Base-by-base conservation (phyloP, 2,329 filamentous ascomycete species). In the Camptophora hylomeconis region DNA sequence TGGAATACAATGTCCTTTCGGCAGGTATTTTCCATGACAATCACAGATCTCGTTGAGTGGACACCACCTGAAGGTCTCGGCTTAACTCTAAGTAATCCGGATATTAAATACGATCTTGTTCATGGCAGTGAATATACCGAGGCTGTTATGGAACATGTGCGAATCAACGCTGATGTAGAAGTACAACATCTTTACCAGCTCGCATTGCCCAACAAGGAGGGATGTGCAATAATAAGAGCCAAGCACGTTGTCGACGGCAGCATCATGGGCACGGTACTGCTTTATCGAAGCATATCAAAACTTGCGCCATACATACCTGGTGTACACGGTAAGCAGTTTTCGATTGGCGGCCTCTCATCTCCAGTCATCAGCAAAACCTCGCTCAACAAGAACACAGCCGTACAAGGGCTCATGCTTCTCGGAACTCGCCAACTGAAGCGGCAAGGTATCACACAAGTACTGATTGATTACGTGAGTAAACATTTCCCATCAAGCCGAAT, bases 371-470 rank as follows among this genome's bases (percentile, higher is more conserved):
- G 76, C 2, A 65, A 77, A 0, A 67, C 69, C 2, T 66, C 72
- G 1, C 71, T 70, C 26, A 72, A 77, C 35, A 79, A 81, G 46
- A 72, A 76, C 16, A 75, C 68, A 0, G 53, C 89, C 17, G 65
- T 87, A 35, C 82, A 92, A 54, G 82, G 82, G 0, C 56, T 92
- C 39, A 78, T 82, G 9, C 56, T 92, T 37, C 72, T 92, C 57
- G 81, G 80, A 1, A 73, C 89, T 45, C 70, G 80, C 33, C 82
- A 89, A 55, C 80, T 83, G 51, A 87, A 86, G 53, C 70, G 70
- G 42, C 72, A 86, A 48, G 80, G 79, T 37, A 75, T 78, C 28
- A 68, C 69, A 39, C 74, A 74, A 35, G 80, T 77, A 29, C 61
- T 92, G 25, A 54, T 92, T 33, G 82, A 83, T 51, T 86, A 80